Evolutionary conservation across 2,329 filamentous ascomycete species (phyloP).

Genomic region (Lecanicillium sp.): DNA sequence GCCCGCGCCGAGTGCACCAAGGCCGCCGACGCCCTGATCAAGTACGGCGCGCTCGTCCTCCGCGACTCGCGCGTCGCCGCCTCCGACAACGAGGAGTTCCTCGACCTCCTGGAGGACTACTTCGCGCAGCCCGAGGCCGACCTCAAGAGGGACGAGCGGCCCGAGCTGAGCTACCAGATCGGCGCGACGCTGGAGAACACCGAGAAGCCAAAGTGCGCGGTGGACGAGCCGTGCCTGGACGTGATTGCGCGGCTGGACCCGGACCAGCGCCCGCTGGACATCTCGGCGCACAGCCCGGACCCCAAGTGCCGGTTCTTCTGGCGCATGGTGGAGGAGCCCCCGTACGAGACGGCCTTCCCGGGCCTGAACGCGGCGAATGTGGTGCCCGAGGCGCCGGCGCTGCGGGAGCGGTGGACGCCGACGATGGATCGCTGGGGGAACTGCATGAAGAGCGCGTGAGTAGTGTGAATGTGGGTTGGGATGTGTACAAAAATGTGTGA

Average conservation of each 20-base stretch:
- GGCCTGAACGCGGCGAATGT: slow-evolving; percentile 51
- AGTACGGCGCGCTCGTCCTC: slow-evolving; percentile 53
- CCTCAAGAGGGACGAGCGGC: slow-evolving; percentile 47
- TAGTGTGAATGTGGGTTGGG: too few species aligned
- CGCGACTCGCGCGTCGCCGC: slow-evolving; percentile 55
- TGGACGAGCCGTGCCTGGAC: slow-evolving; percentile 53
- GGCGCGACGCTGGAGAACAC: slow-evolving; percentile 59
- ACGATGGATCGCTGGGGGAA: slow-evolving; percentile 53
- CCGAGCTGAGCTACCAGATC: slow-evolving; percentile 54
- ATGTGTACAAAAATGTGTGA: background rate
- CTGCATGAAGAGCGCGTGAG: slow-evolving; percentile 55
- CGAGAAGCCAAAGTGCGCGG: slow-evolving; percentile 57
- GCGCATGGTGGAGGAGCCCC: slow-evolving; percentile 49
- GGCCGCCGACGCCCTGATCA: slow-evolving; percentile 51
- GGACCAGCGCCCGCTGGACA: slow-evolving; percentile 51
- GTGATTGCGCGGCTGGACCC: slow-evolving; percentile 50
- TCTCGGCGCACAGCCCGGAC: slow-evolving; percentile 49
- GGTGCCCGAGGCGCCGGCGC: slow-evolving; percentile 42
- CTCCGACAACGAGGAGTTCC: slow-evolving; percentile 49
- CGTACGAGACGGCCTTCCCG: slow-evolving; percentile 50
- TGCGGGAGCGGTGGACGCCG: slow-evolving; percentile 45
- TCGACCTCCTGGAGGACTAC: slow-evolving; percentile 60
- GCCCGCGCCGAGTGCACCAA: slow-evolving; percentile 46
- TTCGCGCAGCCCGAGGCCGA: slow-evolving; percentile 49
- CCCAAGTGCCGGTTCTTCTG: slow-evolving; percentile 61